Base-by-base conservation (phyloP, 331 rosid species). In the Dryas integrifolia region DNA sequence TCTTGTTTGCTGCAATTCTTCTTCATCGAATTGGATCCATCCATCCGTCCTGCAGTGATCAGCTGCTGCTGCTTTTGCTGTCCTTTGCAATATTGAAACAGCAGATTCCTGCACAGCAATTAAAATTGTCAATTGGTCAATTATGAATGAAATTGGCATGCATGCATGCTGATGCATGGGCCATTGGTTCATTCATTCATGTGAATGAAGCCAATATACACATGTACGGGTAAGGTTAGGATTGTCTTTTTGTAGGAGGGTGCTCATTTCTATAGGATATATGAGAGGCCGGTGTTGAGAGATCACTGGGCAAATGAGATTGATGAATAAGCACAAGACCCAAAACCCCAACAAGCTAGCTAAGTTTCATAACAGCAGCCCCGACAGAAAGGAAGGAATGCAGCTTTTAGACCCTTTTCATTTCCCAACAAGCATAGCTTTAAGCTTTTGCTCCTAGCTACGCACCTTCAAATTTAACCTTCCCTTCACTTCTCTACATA, bases 361-460 rank as follows among this genome's bases (percentile, higher is more conserved):
- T 65, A 88, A 80, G 91, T 82, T 88, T 80, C 84, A 88, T 77
- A 78, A 75, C 85, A 86, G 87, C 85, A 81, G 91, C 51, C 84
- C 97, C 97, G 98, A 94, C 97, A 94, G 96, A 89, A 89, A 89
- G 98, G 98, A 91, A 84, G 89, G 82, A 89, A 66, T 80, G 85
- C 96, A 91, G 98, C 98, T 86, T 94, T 94, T 94, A 67, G 81
- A 79, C 74, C 81, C 89, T 91, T 87, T 85, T 85, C 92, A 82
- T 94, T 94, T 94, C 96, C 97, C 96, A 94, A 91, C 88, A 89
- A 87, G 81, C 80, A 44, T 79, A 84, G 82, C 93, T 5, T 44
- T 44, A n/a, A 63, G 18, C 96, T 89, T 86, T 90, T 86, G 80
- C 69, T 84, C 56, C n/a, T 14, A 38, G 62, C n/a, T 69, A 3